phyloP scores from a whole-genome alignment of 148 eudicot species.

The Agrostemma githago region DNA sequence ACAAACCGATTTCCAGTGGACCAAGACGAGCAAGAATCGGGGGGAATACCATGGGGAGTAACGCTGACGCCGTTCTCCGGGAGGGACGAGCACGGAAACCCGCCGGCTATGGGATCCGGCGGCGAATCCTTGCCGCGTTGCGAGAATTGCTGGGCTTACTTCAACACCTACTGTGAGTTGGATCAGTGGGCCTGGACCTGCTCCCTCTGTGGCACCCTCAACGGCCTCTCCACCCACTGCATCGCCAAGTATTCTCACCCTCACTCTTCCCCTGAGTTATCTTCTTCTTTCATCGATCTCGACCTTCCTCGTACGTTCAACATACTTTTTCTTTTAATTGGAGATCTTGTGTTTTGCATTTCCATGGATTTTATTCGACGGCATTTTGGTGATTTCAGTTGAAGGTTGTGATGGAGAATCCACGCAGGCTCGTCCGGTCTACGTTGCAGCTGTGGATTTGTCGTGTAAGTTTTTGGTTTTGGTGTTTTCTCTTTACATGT shows the following conservation, averaged over 20 bases:
- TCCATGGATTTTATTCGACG: slow-evolving; percentile 9
- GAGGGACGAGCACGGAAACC: slow-evolving; percentile 61
- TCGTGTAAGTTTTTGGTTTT: slow-evolving; percentile 56
- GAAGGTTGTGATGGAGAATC: slow-evolving; percentile 64
- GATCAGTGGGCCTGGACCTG: slow-evolving; percentile 96
- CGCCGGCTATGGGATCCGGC: slow-evolving; percentile 73
- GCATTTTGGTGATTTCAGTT: slow-evolving; percentile 32
- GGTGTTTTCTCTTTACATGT: neutral
- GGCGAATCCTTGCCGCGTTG: slow-evolving; percentile 78
- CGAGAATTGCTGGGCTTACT: slow-evolving; percentile 96
- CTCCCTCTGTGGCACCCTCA: slow-evolving; percentile 78
- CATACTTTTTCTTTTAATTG: neutral
- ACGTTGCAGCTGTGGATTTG: slow-evolving; percentile 78
- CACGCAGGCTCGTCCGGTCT: slow-evolving; percentile 79
- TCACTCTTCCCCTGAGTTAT: slow-evolving; percentile 57
- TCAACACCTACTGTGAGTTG: slow-evolving; percentile 78
- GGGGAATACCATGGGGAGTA: slow-evolving; percentile 88
- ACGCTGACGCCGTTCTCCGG: slow-evolving; percentile 67
- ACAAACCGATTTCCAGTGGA: slow-evolving; percentile 61
- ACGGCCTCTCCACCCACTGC: slow-evolving; percentile 54
- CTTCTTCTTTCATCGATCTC: slow-evolving; percentile 83
- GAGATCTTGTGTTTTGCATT: neutral
- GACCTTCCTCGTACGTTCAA: slow-evolving; percentile 56
- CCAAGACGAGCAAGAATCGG: slow-evolving; percentile 56
- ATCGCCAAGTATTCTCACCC: slow-evolving; percentile 75